These are phyloP conservation scores for Aspergillus olivimuriae DNA, from an alignment of 495 filamentous ascomycete genomes.

Conservation along the genomic window DNA sequence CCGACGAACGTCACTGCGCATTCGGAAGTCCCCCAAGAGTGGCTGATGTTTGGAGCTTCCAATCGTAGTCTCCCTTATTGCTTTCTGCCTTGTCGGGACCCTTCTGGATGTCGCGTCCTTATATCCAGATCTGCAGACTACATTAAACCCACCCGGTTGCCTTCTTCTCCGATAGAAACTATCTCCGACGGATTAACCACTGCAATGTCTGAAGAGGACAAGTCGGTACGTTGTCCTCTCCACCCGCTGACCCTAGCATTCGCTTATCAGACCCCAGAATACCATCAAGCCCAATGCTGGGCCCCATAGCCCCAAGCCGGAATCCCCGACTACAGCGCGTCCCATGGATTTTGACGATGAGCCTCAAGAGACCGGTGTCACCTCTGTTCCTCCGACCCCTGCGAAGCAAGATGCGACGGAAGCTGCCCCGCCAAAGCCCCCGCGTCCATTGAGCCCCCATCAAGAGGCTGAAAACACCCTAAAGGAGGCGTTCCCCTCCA, in stretches of 20 bases:
- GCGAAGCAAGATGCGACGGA: slow-evolving; percentile 32
- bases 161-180: background rate
- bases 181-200: background rate
- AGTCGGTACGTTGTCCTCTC: slow-evolving; percentile 24
- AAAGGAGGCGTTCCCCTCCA: slow-evolving; percentile 85
- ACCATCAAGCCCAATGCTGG: slow-evolving; percentile 28
- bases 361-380: slow-evolving; percentile 53
- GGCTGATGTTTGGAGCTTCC: slow-evolving; percentile 28
- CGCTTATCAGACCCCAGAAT: slow-evolving; percentile 22
- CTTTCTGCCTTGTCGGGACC: slow-evolving; percentile 21
- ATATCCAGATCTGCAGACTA: background rate
- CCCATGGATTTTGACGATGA: slow-evolving; percentile 87
- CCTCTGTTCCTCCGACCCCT: slow-evolving; percentile 30
- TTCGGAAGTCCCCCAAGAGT: slow-evolving; percentile 4
- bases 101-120: background rate
- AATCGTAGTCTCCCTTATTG: slow-evolving; percentile 18
- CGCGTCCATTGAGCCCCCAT: slow-evolving; percentile 71
- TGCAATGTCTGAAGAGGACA: slow-evolving; percentile 38
- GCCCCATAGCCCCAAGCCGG: slow-evolving; percentile 43
- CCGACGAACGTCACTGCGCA: slow-evolving; percentile 32
- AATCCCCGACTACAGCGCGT: slow-evolving; percentile 80
- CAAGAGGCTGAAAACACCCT: slow-evolving; percentile 83
- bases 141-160: background rate
- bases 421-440: slow-evolving; percentile 73
- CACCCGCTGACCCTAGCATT: slow-evolving; percentile 3